phyloP scores from a whole-genome alignment of 2,329 filamentous ascomycete genomes.

The Cytospora chrysosperma region DNA sequence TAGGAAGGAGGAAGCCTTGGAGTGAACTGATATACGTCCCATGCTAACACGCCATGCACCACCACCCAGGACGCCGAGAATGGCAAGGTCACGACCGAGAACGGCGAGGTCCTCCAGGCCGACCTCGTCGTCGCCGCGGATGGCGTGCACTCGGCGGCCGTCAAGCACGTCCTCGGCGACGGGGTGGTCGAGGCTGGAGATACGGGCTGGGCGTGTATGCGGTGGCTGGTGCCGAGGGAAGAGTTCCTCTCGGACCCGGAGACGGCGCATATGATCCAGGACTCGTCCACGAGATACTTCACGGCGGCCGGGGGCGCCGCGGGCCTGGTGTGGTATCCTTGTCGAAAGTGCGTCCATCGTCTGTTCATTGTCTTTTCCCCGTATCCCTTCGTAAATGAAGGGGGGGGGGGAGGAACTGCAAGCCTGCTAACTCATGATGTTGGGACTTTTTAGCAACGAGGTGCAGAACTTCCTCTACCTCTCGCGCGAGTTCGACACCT shows the following conservation, averaged over 20 bases:
- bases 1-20: background rate
- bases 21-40: too few relatives aligned
- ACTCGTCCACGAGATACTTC: conserved; percentile 8
- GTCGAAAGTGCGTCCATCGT: conserved; percentile 11
- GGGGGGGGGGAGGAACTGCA: too few relatives aligned
- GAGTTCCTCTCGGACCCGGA: background rate
- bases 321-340: conserved; percentile 10
- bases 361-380: background rate
- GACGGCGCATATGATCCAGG: conserved; percentile 1
- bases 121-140: conserved; percentile 8
- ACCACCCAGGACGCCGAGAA: conserved; percentile 2
- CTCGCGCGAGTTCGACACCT: conserved; percentile 7
- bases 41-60: too few relatives aligned
- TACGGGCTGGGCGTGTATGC: conserved; percentile 14
- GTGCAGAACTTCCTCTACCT: conserved; percentile 13
- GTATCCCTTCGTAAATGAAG: too few relatives aligned
- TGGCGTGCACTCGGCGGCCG: background rate
- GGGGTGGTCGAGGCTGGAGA: conserved; percentile 1
- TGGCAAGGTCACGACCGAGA: conserved; percentile 2
- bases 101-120: background rate
- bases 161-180: conserved; percentile 8
- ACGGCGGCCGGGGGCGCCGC: conserved; percentile 3
- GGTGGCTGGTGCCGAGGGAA: conserved; percentile 4
- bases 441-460: background rate
- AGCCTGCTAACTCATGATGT: background rate